Evolutionary conservation across 169 alveolate species (phyloP).

Genomic region (Cryptosporidium sp.): DNA sequence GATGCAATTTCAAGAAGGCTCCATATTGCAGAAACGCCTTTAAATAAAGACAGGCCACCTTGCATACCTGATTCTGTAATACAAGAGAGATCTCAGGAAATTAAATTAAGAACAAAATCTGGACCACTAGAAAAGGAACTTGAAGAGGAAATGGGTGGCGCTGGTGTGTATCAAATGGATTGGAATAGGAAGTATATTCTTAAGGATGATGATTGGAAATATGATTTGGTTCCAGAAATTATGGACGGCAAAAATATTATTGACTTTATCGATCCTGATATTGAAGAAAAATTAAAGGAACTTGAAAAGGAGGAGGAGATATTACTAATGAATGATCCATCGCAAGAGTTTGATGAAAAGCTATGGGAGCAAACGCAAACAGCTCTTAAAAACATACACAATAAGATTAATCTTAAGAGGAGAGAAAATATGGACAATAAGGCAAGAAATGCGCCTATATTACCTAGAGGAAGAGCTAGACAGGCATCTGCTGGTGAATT

Average conservation of each 20-base stretch:
- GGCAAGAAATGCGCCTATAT: conserved; percentile 67
- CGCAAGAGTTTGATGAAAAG: conserved; percentile 78
- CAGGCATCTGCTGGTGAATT: conserved; percentile 47
- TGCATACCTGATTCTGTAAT: conserved; percentile 89
- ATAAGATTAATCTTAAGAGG: conserved; percentile 48
- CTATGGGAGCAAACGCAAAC: conserved; percentile 59
- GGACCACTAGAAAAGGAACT: conserved; percentile 73
- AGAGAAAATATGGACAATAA: conserved; percentile 73
- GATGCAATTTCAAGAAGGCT: conserved; percentile 84
- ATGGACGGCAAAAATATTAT: conserved; percentile 97
- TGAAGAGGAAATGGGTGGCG: conserved; percentile 96
- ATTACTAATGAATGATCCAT: conserved; percentile 84
- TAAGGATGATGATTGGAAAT: conserved; percentile 94
- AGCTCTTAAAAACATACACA: conserved; percentile 36
- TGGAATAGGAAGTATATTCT: conserved; percentile 88
- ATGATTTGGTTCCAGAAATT: conserved; percentile 98
- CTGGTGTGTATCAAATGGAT: conserved; percentile 97
- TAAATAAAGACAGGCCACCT: conserved; percentile 85
- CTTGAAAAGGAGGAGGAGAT: conserved; percentile 97
- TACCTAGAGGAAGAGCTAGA: conserved; percentile 74
- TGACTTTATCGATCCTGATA: conserved; percentile 97
- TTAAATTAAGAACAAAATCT: conserved; percentile 36
- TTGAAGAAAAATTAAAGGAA: conserved; percentile 92
- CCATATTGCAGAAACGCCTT: conserved; percentile 82
- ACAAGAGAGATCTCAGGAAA: conserved; percentile 69